Base-by-base conservation (phyloP, 2,329 filamentous ascomycete genomes). In the Ascochyta rabiei region DNA sequence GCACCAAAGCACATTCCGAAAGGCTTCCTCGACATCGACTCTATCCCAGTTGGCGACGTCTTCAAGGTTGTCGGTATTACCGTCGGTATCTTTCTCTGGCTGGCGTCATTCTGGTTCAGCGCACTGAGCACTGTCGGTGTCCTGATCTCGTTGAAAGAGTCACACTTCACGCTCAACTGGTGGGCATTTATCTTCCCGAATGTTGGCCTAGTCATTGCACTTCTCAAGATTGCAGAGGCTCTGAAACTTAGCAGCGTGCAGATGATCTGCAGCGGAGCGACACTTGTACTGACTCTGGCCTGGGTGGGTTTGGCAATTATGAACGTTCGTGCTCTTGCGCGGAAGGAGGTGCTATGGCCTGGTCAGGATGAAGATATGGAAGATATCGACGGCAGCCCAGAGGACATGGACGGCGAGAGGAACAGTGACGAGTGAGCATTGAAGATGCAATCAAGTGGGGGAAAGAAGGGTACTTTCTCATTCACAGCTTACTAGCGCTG, bases 111-210 rank as follows among this genome's bases (percentile, higher is more conserved):
- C 46, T 82, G 80, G 76, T 81, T 81, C 67, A 80, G 80, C 62
- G 77, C 75, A 39, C 74, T 81, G 45, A 70, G 72, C 1, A 73
- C 73, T 0, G 60, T 79, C 1, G 70, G 71, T 18, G 69, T 78
- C 9, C 30, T 78, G 53, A 30, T 72, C 23, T 69, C 74, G 33
- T 62, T 69, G 13, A 69, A 74, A 9, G 69, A 78, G 6, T 81
- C 79, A 53, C 62, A 66, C 43, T 69, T 69, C 13, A 68, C 65
- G 19, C 52, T 69, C 6, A 69, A 68, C 33, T 66, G 61, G 59
- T 88, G 84, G 84, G 83, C 83, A 8, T 86, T 86, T 69, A 81
- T 88, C 19, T 88, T 88, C 63, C 85, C 84, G 77, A 23, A 88
- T 56, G 84, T 82, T 1, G 86, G 86, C 0, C 82, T 88, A 51